phyloP scores from a whole-genome alignment of 345 rosid species.

The Bruguiera gymnorhiza region DNA sequence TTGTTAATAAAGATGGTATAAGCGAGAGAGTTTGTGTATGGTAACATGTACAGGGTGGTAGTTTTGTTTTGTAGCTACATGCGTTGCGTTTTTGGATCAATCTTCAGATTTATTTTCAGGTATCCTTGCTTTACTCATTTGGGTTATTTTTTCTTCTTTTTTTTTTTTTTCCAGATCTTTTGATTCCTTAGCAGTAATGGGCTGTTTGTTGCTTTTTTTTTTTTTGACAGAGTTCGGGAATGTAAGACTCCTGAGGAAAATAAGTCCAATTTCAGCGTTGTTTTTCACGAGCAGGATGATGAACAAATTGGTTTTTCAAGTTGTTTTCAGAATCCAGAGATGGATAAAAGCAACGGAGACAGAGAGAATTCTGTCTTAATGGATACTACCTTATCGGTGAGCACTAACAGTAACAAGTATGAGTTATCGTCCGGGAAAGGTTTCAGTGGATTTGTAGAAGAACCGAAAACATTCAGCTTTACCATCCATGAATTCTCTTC shows the following conservation, averaged over 20 bases:
- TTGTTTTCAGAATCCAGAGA: conserved; percentile 9
- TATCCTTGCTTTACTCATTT: conserved; percentile 15
- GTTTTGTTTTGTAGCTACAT: conserved; percentile 44
- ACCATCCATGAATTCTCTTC: conserved; percentile 34
- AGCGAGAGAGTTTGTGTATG: conserved; percentile 28
- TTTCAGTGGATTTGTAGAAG: conserved; percentile 49
- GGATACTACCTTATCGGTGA: conserved; percentile 15
- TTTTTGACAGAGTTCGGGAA: conserved; percentile 23
- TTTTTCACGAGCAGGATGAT: background rate
- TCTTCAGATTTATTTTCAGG: conserved; percentile 40
- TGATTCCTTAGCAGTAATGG: conserved; percentile 7
- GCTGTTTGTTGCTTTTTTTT: background rate
- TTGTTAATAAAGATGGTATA: conserved; percentile 22
- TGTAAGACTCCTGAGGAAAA: conserved; percentile 14
- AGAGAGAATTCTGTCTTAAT: conserved; percentile 21
- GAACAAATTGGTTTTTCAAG: conserved; percentile 11
- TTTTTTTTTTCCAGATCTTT: background rate
- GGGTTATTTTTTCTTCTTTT: background rate
- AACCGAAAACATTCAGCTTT: conserved; percentile 40
- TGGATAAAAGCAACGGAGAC: conserved; percentile 18
- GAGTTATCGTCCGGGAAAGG: conserved; percentile 34
- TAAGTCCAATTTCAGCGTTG: conserved; percentile 22
- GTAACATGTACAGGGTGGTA: conserved; percentile 32
- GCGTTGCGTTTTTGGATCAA: conserved; percentile 32
- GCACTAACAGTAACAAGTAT: conserved; percentile 36